Evolutionary conservation across 208 protist genomes (phyloP).

Genomic region (Acanthamoeba polyphaga): DNA sequence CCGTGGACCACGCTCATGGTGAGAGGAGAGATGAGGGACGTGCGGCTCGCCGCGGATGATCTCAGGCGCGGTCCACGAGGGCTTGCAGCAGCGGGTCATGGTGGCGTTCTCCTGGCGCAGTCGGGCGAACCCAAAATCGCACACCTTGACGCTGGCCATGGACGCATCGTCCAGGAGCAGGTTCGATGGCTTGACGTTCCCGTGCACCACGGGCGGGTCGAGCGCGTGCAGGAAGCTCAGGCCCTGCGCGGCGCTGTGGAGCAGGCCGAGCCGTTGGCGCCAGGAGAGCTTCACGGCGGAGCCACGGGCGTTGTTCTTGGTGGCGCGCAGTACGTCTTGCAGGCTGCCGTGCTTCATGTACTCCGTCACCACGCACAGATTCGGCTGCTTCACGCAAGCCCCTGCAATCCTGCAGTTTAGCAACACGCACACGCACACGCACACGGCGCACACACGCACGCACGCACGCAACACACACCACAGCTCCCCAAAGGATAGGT

Average conservation of each 20-base stretch:
- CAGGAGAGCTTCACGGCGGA: neutral
- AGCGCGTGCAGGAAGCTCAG: constrained; percentile 53
- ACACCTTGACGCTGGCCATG: constrained; percentile 16
- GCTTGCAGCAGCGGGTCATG: constrained; percentile 6
- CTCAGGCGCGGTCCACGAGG: neutral
- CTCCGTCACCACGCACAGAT: constrained; percentile 62
- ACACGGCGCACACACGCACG: too few relatives aligned
- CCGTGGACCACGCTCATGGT: neutral
- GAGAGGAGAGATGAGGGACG: neutral
- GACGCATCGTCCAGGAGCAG: neutral
- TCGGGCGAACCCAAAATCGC: constrained; percentile 31
- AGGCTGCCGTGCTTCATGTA: neutral
- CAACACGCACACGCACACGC: too few relatives aligned
- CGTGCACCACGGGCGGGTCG: neutral
- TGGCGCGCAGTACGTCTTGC: neutral
- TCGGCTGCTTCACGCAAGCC: constrained; percentile 52
- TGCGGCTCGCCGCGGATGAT: neutral
- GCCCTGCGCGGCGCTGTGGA: neutral
- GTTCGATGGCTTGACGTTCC: constrained; percentile 49
- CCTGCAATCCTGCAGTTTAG: too few relatives aligned
- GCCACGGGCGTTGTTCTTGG: neutral
- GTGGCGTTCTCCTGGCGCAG: constrained; percentile 23
- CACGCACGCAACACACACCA: too few relatives aligned
- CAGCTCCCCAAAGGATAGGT: too few relatives aligned
- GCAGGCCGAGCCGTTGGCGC: constrained; percentile 22